Base-by-base conservation (phyloP, 1,284 basidiomycete genomes). In the Pseudozyma pruni region DNA sequence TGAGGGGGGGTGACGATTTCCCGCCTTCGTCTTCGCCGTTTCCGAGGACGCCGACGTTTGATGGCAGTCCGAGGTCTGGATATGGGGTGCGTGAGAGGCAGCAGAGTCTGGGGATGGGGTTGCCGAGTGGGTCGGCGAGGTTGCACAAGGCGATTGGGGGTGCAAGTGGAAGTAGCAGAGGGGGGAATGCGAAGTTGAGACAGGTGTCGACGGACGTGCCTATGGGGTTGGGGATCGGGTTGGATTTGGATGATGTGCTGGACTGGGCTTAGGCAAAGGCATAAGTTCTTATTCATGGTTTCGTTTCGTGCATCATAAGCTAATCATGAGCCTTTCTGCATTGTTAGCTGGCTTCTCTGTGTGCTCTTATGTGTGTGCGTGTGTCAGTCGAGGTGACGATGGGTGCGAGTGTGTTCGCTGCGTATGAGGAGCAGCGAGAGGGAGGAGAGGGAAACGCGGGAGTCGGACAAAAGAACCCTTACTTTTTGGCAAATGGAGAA, bases 41-140 rank as follows among this genome's bases (percentile, higher is more conserved):
- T 60, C 72, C 72, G 22, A 44, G 64, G 17, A 75, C 72, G 13
- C 72, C 72, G 27, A 75, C 72, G 14, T 69, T 72, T 27, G 69
- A 72, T 48, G 49, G 55, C 62, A 71, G 69, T 48, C 69, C 69
- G 20, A 48, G 69, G 4, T 67, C 61, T 31, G 10, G 41, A 34
- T 48, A 37, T n/a, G 60, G 53, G 4, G 34, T 22, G 7, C 68
- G 62, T 39, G 62, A 72, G 29, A 41, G 68, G 19, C 63, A 59
- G 34, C 46, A 58, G 13, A 63, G 60, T 22, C 51, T 72, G 3
- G 69, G 69, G 3, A 11, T 61, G 27, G 69, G 69, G 25, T 35
- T 72, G 50, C 69, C 69, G 4, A 14, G 48, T 32, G 53, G 56
- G 16, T 58, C 56, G 46, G 51, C 55, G 2, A 34, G 56, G 2